Evolutionary conservation across 768 basidiomycete genomes (phyloP), one percentile per base, ranked within the genome.

Genomic region (Boletus rufocinnamomeus): DNA sequence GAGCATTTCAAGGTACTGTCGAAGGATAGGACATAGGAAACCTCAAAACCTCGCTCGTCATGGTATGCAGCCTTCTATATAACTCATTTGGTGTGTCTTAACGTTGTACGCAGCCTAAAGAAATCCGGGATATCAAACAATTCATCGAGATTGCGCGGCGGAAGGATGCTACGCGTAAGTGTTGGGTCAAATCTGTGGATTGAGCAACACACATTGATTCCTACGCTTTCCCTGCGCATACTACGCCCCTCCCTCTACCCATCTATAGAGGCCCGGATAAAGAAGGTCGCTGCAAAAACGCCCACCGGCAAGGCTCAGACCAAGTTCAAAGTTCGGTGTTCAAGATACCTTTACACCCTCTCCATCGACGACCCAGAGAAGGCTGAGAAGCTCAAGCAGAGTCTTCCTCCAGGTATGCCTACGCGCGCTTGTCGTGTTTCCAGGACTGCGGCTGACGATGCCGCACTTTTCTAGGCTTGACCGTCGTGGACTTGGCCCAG

Each of bases 271-370:
- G 94, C 92, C 59, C 92, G 94, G 77, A 97, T 98, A 86, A 98
- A 98, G 83, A 97, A 95, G 82, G 89, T 88, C 61, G 81, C 84
- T 58, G 79, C 89, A 40, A 85, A 82, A 74, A 76, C 80, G 32
- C 74, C 85, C 35, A 82, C 83, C 50, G 88, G 85, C 68, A 93
- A 93, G 80, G 80, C 82, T 37, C 82, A 86, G 77, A 96, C 91
- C 73, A 99, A 98, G 81, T 98, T 98, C 87, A 99, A 99, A 85
- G 86, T 99, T 73, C 85, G 97, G 75, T 98, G 95, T 82, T 89
- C 91, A 60, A 84, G 91, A 75, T 95, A 95, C 77, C 88, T 95
- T 61, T 99, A 99, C 88, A 98, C 97, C n/a, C 85, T 98, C 63
- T 85, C 87, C 61, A 76, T 98, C 73, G 90, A 94, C 74, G 97